Base-by-base conservation (phyloP, 495 filamentous ascomycete species). In the Trichoderma gamsii region DNA sequence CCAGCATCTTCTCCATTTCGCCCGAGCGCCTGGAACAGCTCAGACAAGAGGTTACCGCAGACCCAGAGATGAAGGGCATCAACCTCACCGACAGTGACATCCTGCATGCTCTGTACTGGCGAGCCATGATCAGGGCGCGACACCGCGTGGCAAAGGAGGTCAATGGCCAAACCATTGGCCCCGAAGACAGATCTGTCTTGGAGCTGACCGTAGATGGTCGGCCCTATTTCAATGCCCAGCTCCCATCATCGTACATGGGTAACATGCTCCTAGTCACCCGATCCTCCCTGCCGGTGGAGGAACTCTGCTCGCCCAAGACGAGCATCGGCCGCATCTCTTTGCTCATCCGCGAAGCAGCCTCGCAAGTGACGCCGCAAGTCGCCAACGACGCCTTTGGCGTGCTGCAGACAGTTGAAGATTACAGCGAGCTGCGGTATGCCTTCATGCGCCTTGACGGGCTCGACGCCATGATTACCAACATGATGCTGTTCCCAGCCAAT, bases 381-480 rank as follows among this genome's bases (percentile, higher is more conserved):
- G 72, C 76, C n/a, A 75, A 78, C 56, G 76, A 78, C 64, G 76
- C 74, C 9, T 75, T 73, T 59, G 73, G 73, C 27, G 49, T 78
- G 29, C 41, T 74, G 41, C 71, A 71, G 63, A 69, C 71, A n/a
- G 46, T 78, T 41, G 52, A 67, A 7, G 73, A 78, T 66, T 70
- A 78, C 63, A 73, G 32, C 46, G 64, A 63, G 65, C 69, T 72
- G 27, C 51, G 69, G 11, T 73, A 66, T 2, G 76, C 76, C 0
- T 68, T 68, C 52, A 75, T 74, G 73, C 73, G 75, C 44, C 68
- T 73, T 38, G 69, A 70, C 8, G 65, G 69, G 51, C 76, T 77
- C 74, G 59, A 76, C 64, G 66, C 66, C 2, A 72, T 74, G 71
- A 73, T 77, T 13, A 72, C 74, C 23, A 77, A 77, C 63, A 52